Conservation (phyloP, 2,329 filamentous ascomycete species). For the Xylariales sp. region DNA sequence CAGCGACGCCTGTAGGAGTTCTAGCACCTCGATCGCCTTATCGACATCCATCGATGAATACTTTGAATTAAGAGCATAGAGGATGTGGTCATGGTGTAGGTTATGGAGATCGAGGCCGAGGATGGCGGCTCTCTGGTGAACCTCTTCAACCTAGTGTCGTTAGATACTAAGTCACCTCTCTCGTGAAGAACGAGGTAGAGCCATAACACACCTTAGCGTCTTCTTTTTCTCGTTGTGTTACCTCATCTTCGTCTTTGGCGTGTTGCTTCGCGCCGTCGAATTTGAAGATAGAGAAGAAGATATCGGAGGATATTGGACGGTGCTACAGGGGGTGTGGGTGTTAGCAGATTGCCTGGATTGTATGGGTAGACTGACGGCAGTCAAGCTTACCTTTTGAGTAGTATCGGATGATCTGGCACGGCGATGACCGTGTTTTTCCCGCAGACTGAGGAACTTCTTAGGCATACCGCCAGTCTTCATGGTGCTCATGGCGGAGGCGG, state of each 20-base stretch:
- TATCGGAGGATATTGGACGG: slow-evolving; percentile 66
- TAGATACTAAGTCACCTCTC: slow-evolving; percentile 21
- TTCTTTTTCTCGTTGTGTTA: slow-evolving; percentile 60
- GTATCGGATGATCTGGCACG: slow-evolving; percentile 68
- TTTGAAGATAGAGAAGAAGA: slow-evolving; percentile 73
- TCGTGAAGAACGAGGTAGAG: not conserved
- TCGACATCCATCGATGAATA: slow-evolving; percentile 77
- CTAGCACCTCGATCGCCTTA: slow-evolving; percentile 79
- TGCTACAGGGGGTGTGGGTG: slow-evolving; percentile 51
- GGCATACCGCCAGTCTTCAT: slow-evolving; percentile 64
- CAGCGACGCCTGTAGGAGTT: slow-evolving; percentile 83
- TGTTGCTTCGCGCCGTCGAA: slow-evolving; percentile 67
- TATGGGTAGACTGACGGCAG: not conserved
- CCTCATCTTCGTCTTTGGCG: slow-evolving; percentile 58
- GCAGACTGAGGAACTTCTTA: slow-evolving; percentile 76
- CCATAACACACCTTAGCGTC: slow-evolving; percentile 52
- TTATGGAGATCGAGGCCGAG: slow-evolving; percentile 56
- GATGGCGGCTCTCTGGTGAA: slow-evolving; percentile 50
- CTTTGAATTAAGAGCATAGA: slow-evolving; percentile 67
- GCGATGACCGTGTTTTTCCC: slow-evolving; percentile 71
- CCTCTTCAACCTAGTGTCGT: slow-evolving; percentile 50
- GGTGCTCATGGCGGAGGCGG: slow-evolving; percentile 43
- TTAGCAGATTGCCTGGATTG: slow-evolving; percentile 25
- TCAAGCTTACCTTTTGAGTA: slow-evolving; percentile 60
- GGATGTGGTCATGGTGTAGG: slow-evolving; percentile 68